Evolutionary conservation across 2,329 filamentous ascomycete species (phyloP).

Genomic region (Alternaria dauci): DNA sequence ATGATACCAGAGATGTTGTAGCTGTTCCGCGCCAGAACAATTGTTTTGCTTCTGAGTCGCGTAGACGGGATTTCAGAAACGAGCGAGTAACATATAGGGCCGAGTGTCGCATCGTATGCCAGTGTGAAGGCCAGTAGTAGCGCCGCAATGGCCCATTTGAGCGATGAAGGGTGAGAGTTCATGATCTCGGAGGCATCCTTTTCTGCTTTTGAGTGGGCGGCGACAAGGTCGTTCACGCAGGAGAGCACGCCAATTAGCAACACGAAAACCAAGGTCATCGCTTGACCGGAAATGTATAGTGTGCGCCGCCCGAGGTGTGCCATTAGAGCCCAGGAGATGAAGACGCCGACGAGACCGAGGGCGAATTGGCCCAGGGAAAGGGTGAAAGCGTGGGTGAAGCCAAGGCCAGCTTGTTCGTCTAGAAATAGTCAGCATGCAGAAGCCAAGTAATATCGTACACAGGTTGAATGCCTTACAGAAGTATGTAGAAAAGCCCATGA

Average conservation of each 20-base stretch:
- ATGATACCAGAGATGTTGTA: slow-evolving; percentile 80
- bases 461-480: slow-evolving; percentile 39
- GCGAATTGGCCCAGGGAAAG: slow-evolving; percentile 20
- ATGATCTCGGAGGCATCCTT: background rate
- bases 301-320: slow-evolving; percentile 76
- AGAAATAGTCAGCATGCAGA: background rate
- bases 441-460: accelerated
- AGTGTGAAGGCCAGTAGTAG: slow-evolving; percentile 22
- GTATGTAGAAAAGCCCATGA: slow-evolving; percentile 50
- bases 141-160: slow-evolving; percentile 19
- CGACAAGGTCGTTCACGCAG: background rate
- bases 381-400: slow-evolving; percentile 12
- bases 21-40: slow-evolving; percentile 80
- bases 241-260: slow-evolving; percentile 64
- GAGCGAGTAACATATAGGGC: slow-evolving; percentile 66
- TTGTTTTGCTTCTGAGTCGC: slow-evolving; percentile 84
- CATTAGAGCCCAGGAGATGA: slow-evolving; percentile 81
- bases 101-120: slow-evolving; percentile 23
- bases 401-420: slow-evolving; percentile 29
- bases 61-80: slow-evolving; percentile 83
- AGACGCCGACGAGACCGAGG: slow-evolving; percentile 60
- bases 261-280: slow-evolving; percentile 66
- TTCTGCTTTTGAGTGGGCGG: background rate
- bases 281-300: slow-evolving; percentile 72
- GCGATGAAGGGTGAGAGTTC: background rate